Percentiles rank a stretch among this genome's conserved stretches.
These are phyloP conservation scores for Arbutus unedo DNA, from an alignment of 148 eudicot species.

Conservation along the genomic window DNA sequence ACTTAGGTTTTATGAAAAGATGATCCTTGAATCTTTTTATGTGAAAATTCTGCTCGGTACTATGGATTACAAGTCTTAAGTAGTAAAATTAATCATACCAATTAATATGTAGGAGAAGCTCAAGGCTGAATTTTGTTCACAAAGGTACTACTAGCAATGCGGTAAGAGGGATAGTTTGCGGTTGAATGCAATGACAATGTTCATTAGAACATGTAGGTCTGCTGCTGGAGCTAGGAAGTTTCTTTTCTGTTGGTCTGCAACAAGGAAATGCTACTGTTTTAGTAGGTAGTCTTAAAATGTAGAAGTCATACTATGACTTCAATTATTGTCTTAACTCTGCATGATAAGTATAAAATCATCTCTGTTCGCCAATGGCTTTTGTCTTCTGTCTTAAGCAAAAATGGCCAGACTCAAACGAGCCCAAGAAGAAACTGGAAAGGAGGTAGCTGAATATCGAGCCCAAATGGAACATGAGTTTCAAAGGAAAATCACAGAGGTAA, in stretches of 20 bases:
- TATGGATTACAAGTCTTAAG: not conserved
- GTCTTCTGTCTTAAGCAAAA: conserved; percentile 4
- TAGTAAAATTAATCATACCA: not conserved
- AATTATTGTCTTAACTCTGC: not conserved
- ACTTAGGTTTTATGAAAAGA: not conserved
- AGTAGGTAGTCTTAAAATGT: not conserved
- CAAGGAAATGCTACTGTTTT: not conserved
- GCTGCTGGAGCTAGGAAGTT: not conserved
- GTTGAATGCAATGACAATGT: too few relatives aligned
- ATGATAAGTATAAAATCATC: not conserved
- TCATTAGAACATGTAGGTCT: not conserved
- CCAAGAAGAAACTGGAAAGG: conserved; percentile 20
- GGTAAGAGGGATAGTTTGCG: not conserved
- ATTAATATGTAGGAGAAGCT: not conserved
- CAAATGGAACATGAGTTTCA: conserved; percentile 19
- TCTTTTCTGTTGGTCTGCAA: not conserved
- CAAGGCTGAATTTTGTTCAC: not conserved
- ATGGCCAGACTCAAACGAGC: conserved; percentile 20
- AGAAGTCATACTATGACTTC: not conserved
- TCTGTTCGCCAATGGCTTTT: conserved; percentile 3
- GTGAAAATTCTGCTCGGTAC: not conserved
- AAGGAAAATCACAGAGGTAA: conserved; percentile 20
- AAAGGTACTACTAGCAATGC: not conserved
- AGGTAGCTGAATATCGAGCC: conserved; percentile 17
- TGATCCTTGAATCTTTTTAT: not conserved